Conservation (phyloP, 1,139 yeast species). For the Lodderomyces elongisporus region DNA sequence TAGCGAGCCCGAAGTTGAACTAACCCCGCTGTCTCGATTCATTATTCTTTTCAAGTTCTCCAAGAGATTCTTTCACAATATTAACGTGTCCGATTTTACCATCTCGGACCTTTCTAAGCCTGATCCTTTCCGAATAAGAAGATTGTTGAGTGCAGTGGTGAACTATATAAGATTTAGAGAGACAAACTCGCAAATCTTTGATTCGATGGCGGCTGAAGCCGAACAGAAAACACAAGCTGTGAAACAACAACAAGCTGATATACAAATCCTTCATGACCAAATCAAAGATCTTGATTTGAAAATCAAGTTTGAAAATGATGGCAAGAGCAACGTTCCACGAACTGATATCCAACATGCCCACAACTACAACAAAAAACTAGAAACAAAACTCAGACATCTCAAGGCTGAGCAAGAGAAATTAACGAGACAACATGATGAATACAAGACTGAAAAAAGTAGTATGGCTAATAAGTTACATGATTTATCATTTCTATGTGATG, state of each 20-base stretch:
- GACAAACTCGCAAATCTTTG: slow-evolving; percentile 67
- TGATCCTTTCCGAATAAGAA: slow-evolving; percentile 56
- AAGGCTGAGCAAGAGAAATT: slow-evolving; percentile 61
- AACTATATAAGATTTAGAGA: slow-evolving; percentile 84
- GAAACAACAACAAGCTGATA: slow-evolving; percentile 28
- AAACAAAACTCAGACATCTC: slow-evolving; percentile 56
- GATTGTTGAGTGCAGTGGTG: slow-evolving; percentile 76
- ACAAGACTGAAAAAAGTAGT: slow-evolving; percentile 57
- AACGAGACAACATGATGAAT: slow-evolving; percentile 60
- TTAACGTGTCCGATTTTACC: slow-evolving; percentile 76
- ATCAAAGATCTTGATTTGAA: slow-evolving; percentile 33
- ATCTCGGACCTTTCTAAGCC: slow-evolving; percentile 64
- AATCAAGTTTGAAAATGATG: slow-evolving; percentile 18
- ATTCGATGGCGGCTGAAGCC: slow-evolving; percentile 51
- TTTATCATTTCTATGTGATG: slow-evolving; percentile 43
- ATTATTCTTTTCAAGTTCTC: slow-evolving; percentile 39
- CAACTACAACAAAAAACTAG: slow-evolving; percentile 55
- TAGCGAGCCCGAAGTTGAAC: slow-evolving; percentile 15
- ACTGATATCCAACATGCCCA: slow-evolving; percentile 45
- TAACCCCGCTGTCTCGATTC: slow-evolving; percentile 24
- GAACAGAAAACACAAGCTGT: slow-evolving; percentile 44
- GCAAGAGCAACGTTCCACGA: slow-evolving; percentile 16
- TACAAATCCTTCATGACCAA: slow-evolving; percentile 37
- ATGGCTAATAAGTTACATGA: slow-evolving; percentile 55
- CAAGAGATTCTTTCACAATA: slow-evolving; percentile 57